Evolutionary conservation across 331 rosid species (phyloP).

Genomic region (Saraca asoca): DNA sequence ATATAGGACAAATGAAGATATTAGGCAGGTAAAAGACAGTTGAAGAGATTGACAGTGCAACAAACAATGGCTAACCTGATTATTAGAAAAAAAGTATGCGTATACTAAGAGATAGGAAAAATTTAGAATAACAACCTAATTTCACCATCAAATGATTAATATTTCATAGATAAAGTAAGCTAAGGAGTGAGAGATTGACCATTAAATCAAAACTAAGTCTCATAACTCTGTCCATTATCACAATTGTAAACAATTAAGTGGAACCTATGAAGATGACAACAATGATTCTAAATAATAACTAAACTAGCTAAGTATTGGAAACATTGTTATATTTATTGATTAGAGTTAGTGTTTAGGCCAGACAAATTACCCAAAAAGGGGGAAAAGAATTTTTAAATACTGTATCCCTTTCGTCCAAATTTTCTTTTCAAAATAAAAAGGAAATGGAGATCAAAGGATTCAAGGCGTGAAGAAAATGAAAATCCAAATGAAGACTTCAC

Average conservation of each 20-base stretch:
- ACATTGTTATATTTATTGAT: too few relatives aligned
- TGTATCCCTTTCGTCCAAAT: neutral
- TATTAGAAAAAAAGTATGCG: conserved; percentile 24
- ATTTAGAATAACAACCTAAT: too few relatives aligned
- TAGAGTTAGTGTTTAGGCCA: neutral
- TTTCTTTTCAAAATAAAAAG: too few relatives aligned
- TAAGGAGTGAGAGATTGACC: too few relatives aligned
- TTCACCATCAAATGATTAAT: too few relatives aligned
- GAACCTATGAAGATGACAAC: conserved; percentile 1
- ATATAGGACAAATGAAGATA: conserved; percentile 32
- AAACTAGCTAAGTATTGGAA: neutral
- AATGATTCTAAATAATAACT: conserved; percentile 4
- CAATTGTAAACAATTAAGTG: neutral
- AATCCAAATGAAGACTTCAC: too few relatives aligned
- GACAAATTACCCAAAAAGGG: too few relatives aligned
- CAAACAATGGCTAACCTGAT: conserved; percentile 20
- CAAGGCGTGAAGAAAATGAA: too few relatives aligned
- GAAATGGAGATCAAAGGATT: too few relatives aligned
- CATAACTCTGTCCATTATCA: conserved; percentile 13
- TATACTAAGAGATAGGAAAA: conserved; percentile 15
- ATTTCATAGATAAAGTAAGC: too few relatives aligned
- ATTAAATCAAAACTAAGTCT: conserved; percentile 1
- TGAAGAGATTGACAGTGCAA: conserved; percentile 25
- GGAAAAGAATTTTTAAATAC: neutral
- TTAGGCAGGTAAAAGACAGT: conserved; percentile 20